Evolutionary conservation across 331 rosid species (phyloP), one percentile per base, ranked within the genome.

Genomic region (Quercus phellos): DNA sequence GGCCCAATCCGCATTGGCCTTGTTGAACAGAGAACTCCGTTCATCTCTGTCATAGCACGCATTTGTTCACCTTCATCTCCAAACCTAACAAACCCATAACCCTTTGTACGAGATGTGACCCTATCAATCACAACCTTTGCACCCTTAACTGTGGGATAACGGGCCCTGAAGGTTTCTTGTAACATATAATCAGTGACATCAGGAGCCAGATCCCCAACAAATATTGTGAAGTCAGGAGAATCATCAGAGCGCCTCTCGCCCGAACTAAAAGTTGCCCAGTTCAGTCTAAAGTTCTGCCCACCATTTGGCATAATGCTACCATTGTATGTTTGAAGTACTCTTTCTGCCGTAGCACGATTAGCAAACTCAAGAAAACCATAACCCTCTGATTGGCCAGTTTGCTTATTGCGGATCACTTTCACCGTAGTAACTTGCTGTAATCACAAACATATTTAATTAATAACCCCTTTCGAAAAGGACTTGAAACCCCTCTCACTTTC

Each of bases 1-100:
- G 97, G 95, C 69, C 99, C 99, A 86, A 93, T 90, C 55, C 99
- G 78, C 99, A 95, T 95, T 35, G 99, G 94, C 66, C 99, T 88
- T 43, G 98, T 78, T 38, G 99, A 95, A 70, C 94, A 90, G 72
- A 84, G 77, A 69, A 91, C 93, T 64, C 99, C 98, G 55, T 91
- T 96, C 99, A 95, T 95, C 97, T 95, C 99, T 55, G 90, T 78
- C 98, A 95, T 87, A 12, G 98, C 98, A 76, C 93, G 86, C 11
- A 86, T 9, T 68, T 94, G 99, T 64, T 94, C 99, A 79, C 79
- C 73, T 81, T 94, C 99, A 78, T 94, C 98, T 9, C 78, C 97
- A 60, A 94, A 94, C 84, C 88, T 92, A 3, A 94, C 99, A 74
- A 94, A 94, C 16, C 99, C 99, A 67, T 94, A 94, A 60, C 99